Conservation (phyloP, 306 rosid genomes). For the Citrullus amarus region DNA sequence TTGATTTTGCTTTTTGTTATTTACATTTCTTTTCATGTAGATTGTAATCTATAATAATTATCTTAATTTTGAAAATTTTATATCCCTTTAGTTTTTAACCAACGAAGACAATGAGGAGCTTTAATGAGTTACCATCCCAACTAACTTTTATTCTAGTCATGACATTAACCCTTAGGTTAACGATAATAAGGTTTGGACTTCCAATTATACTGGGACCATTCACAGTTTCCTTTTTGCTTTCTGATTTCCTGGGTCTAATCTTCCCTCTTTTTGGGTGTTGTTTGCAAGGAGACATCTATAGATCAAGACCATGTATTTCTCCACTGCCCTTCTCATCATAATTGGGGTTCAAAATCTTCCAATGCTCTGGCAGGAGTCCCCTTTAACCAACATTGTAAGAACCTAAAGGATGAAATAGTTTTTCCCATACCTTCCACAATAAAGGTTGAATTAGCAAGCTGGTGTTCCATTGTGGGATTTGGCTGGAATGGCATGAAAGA, state of each 20-base stretch:
- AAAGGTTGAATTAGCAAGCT: background rate
- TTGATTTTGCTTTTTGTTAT: background rate
- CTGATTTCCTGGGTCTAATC: background rate
- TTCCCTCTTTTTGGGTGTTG: background rate
- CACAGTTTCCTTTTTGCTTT: background rate
- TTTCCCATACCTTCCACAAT: background rate
- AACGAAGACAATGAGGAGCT: background rate
- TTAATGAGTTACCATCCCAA: background rate
- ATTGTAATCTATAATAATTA: background rate
- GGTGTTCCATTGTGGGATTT: background rate
- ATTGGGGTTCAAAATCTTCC: background rate
- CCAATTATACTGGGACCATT: background rate
- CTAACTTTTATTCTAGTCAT: background rate
- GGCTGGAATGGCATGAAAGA: background rate
- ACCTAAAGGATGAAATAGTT: background rate
- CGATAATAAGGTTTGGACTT: background rate
- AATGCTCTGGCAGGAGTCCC: background rate
- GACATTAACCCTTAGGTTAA: background rate
- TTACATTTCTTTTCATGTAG: background rate
- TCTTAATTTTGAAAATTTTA: background rate
- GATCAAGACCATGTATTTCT: background rate
- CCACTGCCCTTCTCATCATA: background rate
- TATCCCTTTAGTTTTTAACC: background rate
- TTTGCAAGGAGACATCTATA: background rate
- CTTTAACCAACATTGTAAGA: background rate